Conservation (phyloP, 2,329 filamentous ascomycete genomes). For the Aspergillus hortae region DNA sequence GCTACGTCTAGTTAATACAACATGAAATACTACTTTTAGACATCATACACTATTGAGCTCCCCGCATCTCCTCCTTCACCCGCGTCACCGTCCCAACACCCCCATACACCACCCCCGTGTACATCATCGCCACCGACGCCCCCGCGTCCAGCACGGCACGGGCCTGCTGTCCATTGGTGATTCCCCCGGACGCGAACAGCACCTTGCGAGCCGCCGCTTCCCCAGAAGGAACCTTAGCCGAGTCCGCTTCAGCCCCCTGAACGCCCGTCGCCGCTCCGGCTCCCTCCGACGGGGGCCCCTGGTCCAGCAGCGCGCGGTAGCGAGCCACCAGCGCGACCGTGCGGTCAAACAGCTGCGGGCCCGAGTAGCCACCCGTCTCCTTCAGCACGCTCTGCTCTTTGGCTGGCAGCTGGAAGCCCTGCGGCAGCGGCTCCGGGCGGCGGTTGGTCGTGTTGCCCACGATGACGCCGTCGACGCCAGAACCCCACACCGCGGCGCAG, state of each 20-base stretch:
- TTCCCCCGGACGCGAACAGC: constrained; percentile 90
- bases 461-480: constrained; percentile 90
- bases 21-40: too few relatives aligned
- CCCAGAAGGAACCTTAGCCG: constrained; percentile 16
- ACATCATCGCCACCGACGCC: constrained; percentile 86
- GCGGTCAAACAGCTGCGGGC: constrained; percentile 79
- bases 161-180: constrained; percentile 83
- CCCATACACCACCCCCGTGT: constrained; percentile 70
- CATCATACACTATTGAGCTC: neutral
- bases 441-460: constrained; percentile 96
- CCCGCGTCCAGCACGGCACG: constrained; percentile 79
- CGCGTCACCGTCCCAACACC: constrained; percentile 59
- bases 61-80: constrained; percentile 47
- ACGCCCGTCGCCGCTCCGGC: constrained; percentile 10
- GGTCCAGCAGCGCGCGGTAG: constrained; percentile 69
- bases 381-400: constrained; percentile 65
- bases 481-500: constrained; percentile 75
- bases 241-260: constrained; percentile 17
- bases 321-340: constrained; percentile 74
- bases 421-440: constrained; percentile 66
- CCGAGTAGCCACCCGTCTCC: constrained; percentile 85
- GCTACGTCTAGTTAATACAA: too few relatives aligned
- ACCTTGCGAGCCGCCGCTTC: constrained; percentile 56
- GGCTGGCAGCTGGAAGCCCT: constrained; percentile 60
- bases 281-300: constrained; percentile 31